Percentiles rank a stretch among this genome's conserved stretches.
Conservation (phyloP, 2,329 filamentous ascomycete genomes). For the Talaromyces albobiverticillius region DNA sequence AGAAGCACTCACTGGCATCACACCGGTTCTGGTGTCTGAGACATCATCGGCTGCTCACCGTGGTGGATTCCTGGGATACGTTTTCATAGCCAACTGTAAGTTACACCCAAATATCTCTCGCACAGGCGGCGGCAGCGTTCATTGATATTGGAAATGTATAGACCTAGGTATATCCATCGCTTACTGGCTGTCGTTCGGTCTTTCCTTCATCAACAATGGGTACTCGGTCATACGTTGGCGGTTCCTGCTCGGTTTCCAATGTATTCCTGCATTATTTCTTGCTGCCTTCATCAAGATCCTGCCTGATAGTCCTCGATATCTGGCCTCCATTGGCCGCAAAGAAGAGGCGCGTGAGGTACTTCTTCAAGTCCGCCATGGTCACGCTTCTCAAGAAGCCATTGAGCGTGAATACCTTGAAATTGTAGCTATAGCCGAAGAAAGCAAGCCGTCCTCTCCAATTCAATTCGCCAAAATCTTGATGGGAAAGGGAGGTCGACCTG, state of each 20-base stretch:
- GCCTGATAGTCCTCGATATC: conserved; percentile 31
- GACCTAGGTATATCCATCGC: conserved; percentile 47
- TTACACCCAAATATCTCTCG: neutral
- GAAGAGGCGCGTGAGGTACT: conserved; percentile 49
- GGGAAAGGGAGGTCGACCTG: conserved; percentile 29
- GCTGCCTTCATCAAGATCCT: conserved; percentile 29
- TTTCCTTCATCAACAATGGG: conserved; percentile 32
- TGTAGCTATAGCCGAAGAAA: conserved; percentile 27
- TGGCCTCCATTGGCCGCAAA: conserved; percentile 37
- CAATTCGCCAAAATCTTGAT: conserved; percentile 39
- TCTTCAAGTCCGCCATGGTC: conserved; percentile 29
- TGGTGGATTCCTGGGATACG: conserved; percentile 47
- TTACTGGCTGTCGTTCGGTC: conserved; percentile 37
- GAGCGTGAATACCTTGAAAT: conserved; percentile 37
- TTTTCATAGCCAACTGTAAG: conserved; percentile 52
- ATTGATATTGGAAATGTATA: conserved; percentile 16
- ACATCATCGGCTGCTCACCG: conserved; percentile 47
- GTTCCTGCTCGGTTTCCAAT: conserved; percentile 34
- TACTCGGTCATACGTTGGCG: conserved; percentile 34
- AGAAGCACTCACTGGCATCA: conserved; percentile 49
- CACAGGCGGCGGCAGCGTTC: too few relatives aligned
- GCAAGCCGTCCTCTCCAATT: conserved; percentile 33
- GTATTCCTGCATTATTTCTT: conserved; percentile 29
- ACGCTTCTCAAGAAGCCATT: conserved; percentile 24
- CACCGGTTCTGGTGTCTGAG: conserved; percentile 50